Evolutionary conservation across 371 early-diverging fungal genomes (phyloP), one percentile per base, ranked within the genome.

Genomic region (Apophysomyces elegans): DNA sequence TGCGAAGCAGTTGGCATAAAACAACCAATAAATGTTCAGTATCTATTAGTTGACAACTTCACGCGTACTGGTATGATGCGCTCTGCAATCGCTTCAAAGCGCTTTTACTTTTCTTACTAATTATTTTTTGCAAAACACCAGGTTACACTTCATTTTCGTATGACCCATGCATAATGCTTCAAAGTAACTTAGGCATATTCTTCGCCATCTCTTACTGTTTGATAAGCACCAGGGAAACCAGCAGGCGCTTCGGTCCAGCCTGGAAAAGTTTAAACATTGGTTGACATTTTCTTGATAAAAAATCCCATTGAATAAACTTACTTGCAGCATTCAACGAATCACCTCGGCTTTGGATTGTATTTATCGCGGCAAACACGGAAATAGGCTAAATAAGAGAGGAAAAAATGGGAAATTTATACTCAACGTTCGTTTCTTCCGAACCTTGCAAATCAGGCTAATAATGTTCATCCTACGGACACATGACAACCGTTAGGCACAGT

Each of bases 171-270:
- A 26, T 2, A 26, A 26, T 26, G 32, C 3, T 26, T 26, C 26
- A 26, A 26, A 26, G 32, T 26, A 26, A 26, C 32, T 26, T 26
- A 26, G 32, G 2, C 32, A 26, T 26, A 26, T 3, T 26, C 32
- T 26, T 26, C 32, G 32, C 32, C 32, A 59, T 82, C 83, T 61
- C 83, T 74, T 9, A 79, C 83, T 39, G 78, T 75, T 62, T 82
- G 77, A 65, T 82, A 82, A 13, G 75, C 78, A 37, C 82, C 77
- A 36, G 83, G 79, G 66, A 82, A 82, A 9, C 78, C 73, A 37
- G 78, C 83, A 36, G 79, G 79, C 37, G 83, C 83, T 37, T 82
- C 78, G 21, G 80, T 66, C 83, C 83, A 82, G 37, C 67, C 83
- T 82, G 61, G 12, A 12, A 44, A n/a, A 18, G 11, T 11, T 26